Evolutionary conservation across 2,329 filamentous ascomycete species (phyloP).

Genomic region (Chaetomium olivaceum): DNA sequence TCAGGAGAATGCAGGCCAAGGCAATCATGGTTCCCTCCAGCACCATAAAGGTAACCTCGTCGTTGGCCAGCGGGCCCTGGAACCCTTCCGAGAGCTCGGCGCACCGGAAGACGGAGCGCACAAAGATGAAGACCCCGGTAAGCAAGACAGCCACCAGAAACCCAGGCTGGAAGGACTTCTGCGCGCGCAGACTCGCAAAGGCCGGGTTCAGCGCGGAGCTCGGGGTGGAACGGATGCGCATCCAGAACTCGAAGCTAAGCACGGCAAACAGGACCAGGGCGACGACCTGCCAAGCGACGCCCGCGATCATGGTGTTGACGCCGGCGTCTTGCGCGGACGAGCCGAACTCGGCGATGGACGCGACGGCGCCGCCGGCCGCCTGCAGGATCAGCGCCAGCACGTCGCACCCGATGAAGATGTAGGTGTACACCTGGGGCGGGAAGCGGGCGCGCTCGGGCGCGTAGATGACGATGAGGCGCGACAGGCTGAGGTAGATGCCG

Average conservation of each 20-base stretch:
- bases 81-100: constrained; percentile 57
- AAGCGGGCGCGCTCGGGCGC: constrained; percentile 24
- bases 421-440: constrained; percentile 29
- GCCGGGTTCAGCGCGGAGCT: constrained; percentile 31
- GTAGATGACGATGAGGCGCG: constrained; percentile 47
- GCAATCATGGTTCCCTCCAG: constrained; percentile 49
- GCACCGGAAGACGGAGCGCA: constrained; percentile 56
- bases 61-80: constrained; percentile 47
- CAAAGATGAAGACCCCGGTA: constrained; percentile 44
- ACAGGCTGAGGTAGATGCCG: constrained; percentile 57
- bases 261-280: constrained; percentile 16
- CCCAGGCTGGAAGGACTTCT: constrained; percentile 38
- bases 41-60: constrained; percentile 45
- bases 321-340: constrained; percentile 30
- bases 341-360: constrained; percentile 31
- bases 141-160: constrained; percentile 37
- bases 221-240: constrained; percentile 9
- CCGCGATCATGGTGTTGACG: constrained; percentile 47
- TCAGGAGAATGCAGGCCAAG: constrained; percentile 42
- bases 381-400: constrained; percentile 48
- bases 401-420: constrained; percentile 43
- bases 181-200: constrained; percentile 39
- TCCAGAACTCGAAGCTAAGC: constrained; percentile 20
- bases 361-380: constrained; percentile 46
- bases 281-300: constrained; percentile 45